Evolutionary conservation across 805 yeast genomes (phyloP).

Genomic region (Candida anglica): DNA sequence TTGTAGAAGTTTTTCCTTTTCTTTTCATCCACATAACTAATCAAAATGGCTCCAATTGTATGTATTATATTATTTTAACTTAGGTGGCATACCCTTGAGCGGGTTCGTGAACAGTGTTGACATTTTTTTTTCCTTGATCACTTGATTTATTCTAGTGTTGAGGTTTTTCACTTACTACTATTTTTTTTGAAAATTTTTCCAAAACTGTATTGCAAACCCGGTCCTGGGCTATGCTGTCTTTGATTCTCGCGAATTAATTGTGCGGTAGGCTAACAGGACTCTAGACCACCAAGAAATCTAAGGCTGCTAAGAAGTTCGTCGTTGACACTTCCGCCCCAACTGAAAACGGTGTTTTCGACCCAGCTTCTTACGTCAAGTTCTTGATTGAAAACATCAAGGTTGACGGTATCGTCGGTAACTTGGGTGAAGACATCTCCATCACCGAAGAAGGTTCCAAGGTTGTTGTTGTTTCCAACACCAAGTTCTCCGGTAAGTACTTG

Average conservation of each 20-base stretch:
- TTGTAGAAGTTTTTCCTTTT: slow-evolving; percentile 2
- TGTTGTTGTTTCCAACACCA: slow-evolving; percentile 85
- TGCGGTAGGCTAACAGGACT: slow-evolving; percentile 73
- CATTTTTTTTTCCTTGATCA: not conserved
- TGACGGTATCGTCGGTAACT: slow-evolving; percentile 94
- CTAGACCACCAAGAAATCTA: slow-evolving; percentile 69
- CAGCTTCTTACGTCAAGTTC: slow-evolving; percentile 96
- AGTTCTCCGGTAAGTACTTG: slow-evolving; percentile 99
- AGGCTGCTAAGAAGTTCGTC: slow-evolving; percentile 82
- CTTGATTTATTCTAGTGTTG: too few relatives aligned
- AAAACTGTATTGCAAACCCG: slow-evolving; percentile 35
- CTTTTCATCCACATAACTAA: slow-evolving; percentile 8
- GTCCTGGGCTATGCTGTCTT: slow-evolving; percentile 50
- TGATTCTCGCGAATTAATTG: slow-evolving; percentile 24
- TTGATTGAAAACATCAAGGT: slow-evolving; percentile 99
- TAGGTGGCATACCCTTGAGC: slow-evolving; percentile 23
- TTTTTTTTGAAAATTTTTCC: slow-evolving; percentile 2
- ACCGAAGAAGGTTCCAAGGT: slow-evolving; percentile 82
- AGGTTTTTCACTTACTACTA: too few relatives aligned
- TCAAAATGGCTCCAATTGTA: slow-evolving; percentile 89
- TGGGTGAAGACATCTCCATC: slow-evolving; percentile 90
- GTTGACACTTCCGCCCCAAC: slow-evolving; percentile 97
- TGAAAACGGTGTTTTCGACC: slow-evolving; percentile 96
- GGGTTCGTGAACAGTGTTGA: slow-evolving; percentile 17
- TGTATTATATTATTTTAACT: slow-evolving; percentile 42